These are phyloP conservation scores for Arthroderma uncinatum DNA, from an alignment of 2,329 filamentous ascomycete species.

Conservation along the genomic window DNA sequence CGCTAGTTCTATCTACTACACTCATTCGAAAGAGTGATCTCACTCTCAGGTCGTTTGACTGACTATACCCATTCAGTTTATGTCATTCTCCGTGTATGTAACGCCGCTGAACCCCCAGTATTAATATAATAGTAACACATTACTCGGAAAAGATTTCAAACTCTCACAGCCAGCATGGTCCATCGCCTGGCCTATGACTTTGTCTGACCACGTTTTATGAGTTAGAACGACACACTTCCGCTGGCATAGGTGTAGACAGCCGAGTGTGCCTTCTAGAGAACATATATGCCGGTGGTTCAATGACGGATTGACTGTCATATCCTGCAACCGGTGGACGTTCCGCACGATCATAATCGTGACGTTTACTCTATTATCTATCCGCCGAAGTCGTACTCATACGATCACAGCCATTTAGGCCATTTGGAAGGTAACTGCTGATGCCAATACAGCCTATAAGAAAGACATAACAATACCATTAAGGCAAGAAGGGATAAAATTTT, in stretches of 20 bases:
- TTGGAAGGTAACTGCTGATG: too few relatives aligned
- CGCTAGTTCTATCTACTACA: too few relatives aligned
- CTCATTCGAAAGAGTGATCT: not conserved
- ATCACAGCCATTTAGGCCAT: too few relatives aligned
- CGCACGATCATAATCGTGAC: too few relatives aligned
- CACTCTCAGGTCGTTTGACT: not conserved
- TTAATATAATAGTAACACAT: not conserved
- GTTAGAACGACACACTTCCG: not conserved
- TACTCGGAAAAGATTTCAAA: too few relatives aligned
- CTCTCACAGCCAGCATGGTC: not conserved
- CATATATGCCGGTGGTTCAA: not conserved
- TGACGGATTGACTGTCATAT: not conserved
- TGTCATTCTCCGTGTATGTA: not conserved
- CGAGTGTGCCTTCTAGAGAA: not conserved
- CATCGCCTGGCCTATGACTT: not conserved
- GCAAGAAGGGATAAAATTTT: too few relatives aligned
- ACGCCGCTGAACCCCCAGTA: not conserved
- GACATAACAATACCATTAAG: too few relatives aligned
- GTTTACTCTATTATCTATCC: too few relatives aligned
- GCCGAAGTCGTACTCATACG: too few relatives aligned
- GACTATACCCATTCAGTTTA: not conserved
- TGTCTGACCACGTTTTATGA: not conserved
- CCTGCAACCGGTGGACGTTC: too few relatives aligned
- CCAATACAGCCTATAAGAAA: too few relatives aligned
- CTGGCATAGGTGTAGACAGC: not conserved